A percentile compares a stretch with the other conserved stretches of the same genome.
Evolutionary conservation across 306 rosid species (phyloP).

Genomic region (Cicer pinnatifidum): DNA sequence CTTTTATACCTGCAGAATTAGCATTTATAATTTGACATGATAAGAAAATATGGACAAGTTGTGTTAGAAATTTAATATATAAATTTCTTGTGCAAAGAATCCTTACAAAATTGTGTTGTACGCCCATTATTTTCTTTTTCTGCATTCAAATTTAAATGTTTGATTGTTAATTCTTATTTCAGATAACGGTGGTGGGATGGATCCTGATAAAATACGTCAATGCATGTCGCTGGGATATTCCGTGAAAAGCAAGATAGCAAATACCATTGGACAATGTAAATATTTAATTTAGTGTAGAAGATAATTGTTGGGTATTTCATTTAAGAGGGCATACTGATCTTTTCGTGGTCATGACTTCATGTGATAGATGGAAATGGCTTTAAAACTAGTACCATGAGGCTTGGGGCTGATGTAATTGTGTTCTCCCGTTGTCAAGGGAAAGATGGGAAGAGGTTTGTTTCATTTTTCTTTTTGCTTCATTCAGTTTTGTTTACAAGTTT

Average conservation of each 20-base stretch:
- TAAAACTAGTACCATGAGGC: conserved; percentile 97
- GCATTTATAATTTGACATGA: conserved; percentile 17
- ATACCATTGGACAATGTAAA: conserved; percentile 92
- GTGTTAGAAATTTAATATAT: conserved; percentile 15
- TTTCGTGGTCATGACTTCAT: conserved; percentile 35
- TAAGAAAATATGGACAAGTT: neutral
- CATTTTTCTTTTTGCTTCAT: conserved; percentile 36
- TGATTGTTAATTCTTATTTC: conserved; percentile 47
- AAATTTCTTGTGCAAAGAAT: conserved; percentile 10
- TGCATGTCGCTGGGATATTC: conserved; percentile 99
- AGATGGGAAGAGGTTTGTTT: conserved; percentile 69
- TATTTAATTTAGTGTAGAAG: conserved; percentile 10
- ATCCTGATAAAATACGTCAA: conserved; percentile 95
- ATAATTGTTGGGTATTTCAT: conserved; percentile 4
- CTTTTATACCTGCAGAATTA: neutral
- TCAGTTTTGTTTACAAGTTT: conserved; percentile 30
- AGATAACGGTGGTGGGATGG: conserved; percentile 99
- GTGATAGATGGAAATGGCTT: conserved; percentile 96
- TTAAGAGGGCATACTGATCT: conserved; percentile 42
- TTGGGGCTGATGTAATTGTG: conserved; percentile 96
- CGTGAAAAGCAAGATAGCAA: conserved; percentile 79
- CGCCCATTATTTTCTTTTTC: neutral
- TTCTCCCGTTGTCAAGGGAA: conserved; percentile 79
- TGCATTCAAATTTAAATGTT: conserved; percentile 34
- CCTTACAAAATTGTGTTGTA: neutral